Evolutionary conservation across 805 yeast species (phyloP).

Genomic region (Middelhovenomyces tepae): DNA sequence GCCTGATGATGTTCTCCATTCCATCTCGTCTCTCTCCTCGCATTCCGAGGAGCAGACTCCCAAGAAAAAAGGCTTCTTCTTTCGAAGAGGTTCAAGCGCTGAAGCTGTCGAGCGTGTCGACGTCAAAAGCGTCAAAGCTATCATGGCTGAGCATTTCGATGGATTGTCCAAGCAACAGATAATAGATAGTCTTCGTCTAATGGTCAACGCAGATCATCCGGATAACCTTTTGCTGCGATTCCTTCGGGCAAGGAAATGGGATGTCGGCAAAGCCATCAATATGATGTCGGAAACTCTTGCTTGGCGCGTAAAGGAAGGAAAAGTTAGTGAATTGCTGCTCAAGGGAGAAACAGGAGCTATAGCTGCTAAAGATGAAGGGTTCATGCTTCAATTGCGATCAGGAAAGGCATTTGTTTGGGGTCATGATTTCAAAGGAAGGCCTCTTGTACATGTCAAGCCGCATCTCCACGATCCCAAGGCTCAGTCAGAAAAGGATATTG

Average conservation of each 20-base stretch:
- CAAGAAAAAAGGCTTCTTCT: constrained; percentile 22
- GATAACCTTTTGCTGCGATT: constrained; percentile 73
- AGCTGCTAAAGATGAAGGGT: constrained; percentile 37
- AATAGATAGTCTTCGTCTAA: constrained; percentile 36
- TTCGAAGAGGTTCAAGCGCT: too few species aligned
- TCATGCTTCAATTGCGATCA: constrained; percentile 43
- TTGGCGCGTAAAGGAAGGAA: constrained; percentile 63
- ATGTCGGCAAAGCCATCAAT: constrained; percentile 52
- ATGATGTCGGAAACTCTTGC: constrained; percentile 67
- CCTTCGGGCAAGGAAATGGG: constrained; percentile 82
- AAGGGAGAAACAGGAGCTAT: constrained; percentile 62
- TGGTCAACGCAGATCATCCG: constrained; percentile 68
- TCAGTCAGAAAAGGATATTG: constrained; percentile 62
- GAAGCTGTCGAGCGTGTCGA: constrained; percentile 25
- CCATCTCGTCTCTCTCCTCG: constrained; percentile 7
- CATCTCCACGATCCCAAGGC: constrained; percentile 61
- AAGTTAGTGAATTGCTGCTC: constrained; percentile 51
- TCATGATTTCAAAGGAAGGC: constrained; percentile 61
- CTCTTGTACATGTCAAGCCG: constrained; percentile 75
- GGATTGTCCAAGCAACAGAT: too few species aligned
- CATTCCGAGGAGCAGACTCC: constrained; percentile 13
- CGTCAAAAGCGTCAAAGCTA: constrained; percentile 41
- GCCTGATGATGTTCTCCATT: constrained; percentile 17
- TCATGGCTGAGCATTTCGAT: constrained; percentile 46
- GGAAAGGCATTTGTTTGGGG: constrained; percentile 75